Evolutionary conservation across 352 stramenopile species (phyloP), one percentile per base, ranked within the genome.

Genomic region (Phytophthora sojae): DNA sequence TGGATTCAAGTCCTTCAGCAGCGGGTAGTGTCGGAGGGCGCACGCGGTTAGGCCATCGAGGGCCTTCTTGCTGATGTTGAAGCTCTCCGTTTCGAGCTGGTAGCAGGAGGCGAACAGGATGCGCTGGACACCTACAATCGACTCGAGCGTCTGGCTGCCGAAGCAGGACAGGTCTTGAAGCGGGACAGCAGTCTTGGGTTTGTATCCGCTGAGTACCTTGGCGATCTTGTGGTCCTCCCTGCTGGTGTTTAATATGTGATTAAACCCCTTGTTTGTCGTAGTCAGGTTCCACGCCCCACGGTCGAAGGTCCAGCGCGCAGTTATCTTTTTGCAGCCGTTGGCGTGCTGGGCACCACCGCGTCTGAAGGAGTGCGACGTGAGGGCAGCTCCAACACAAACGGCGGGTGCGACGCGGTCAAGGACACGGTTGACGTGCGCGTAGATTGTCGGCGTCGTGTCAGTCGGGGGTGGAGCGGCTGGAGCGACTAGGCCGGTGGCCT

Each of bases 231-330:
- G 35, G 12, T 42, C 35, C 15, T 17, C 11, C 15, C 15, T 42
- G 35, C 35, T 42, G 35, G 35, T 42, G 35, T 32, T 59, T 30
- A 59, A 29, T 17, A 47, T 59, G n/a, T 59, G 32, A 14, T 49
- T 59, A 17, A 59, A 59, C 8, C 53, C 17, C 14, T 58, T 58
- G 9, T 58, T 60, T 60, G 54, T 60, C 19, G 54, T 60, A n/a
- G 7, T 60, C 32, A 60, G 19, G 54, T 51, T 60, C 54, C 19
- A 50, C n/a, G 53, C 29, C 6, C 53, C 29, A 11, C 32, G 17
- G 19, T 60, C 54, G 32, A 51, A 60, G 9, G 50, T 60, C 54
- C 54, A 60, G 21, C 54, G 32, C n/a, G 1, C 30, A 6, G 32
- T 60, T 32, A 60, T 19, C 3, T 32, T 3, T 6, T 30, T 8